Conservation (phyloP, 139 green algal species). For the Micractinium sp. region DNA sequence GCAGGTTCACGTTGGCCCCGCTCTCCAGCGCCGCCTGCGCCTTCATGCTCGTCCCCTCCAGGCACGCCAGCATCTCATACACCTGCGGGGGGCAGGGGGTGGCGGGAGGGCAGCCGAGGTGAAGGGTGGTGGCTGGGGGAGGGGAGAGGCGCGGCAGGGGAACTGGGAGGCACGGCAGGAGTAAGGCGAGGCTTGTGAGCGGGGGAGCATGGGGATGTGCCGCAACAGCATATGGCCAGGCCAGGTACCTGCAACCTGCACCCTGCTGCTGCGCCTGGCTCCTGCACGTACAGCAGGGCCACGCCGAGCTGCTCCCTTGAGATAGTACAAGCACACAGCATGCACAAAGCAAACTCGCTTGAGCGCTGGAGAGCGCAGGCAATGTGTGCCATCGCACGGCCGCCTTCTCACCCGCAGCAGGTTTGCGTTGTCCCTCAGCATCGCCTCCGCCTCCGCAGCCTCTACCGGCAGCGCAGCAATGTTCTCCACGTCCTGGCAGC, state of each 20-base stretch:
- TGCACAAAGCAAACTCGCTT: too few relatives aligned
- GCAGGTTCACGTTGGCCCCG: slow-evolving; percentile 42
- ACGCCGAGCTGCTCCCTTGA: too few relatives aligned
- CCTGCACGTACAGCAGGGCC: too few relatives aligned
- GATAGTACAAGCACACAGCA: too few relatives aligned
- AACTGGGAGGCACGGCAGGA: not conserved
- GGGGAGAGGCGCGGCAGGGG: too few relatives aligned
- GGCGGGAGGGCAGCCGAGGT: not conserved
- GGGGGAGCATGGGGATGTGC: not conserved
- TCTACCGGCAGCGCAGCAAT: slow-evolving; percentile 55
- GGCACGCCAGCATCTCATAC: slow-evolving; percentile 58
- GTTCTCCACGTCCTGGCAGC: slow-evolving; percentile 53
- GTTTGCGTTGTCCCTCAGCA: slow-evolving; percentile 59
- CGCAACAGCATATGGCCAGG: not conserved
- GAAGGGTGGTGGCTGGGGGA: not conserved
- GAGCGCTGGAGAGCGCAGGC: too few relatives aligned
- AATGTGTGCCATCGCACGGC: not conserved
- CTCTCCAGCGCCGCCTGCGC: slow-evolving; percentile 64
- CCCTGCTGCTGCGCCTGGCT: too few relatives aligned
- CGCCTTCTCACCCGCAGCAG: slow-evolving; percentile 40
- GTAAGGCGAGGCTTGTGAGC: not conserved
- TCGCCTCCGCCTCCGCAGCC: slow-evolving; percentile 58
- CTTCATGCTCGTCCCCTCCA: slow-evolving; percentile 76
- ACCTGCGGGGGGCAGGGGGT: slow-evolving; percentile 25
- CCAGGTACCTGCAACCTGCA: not conserved